Conservation (phyloP, 441 rosid genomes). For the Flueggea neowawraea region DNA sequence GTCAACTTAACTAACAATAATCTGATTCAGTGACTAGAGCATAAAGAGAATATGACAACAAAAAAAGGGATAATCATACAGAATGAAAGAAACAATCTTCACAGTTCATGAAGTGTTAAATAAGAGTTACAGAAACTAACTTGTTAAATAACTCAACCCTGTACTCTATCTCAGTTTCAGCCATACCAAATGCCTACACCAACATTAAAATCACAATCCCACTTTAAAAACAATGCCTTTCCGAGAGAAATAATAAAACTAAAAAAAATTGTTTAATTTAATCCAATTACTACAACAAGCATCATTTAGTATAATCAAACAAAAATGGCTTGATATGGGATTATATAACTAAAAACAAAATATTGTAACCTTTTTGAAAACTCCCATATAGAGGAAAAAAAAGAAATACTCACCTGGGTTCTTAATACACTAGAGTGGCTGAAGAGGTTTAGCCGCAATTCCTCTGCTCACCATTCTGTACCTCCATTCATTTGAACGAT, state of each 20-base stretch:
- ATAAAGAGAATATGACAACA: not conserved
- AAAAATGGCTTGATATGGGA: not conserved
- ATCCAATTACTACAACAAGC: not conserved
- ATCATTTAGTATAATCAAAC: not conserved
- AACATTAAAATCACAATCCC: slow-evolving; percentile 9
- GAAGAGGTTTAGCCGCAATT: too few relatives aligned
- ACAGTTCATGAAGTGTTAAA: not conserved
- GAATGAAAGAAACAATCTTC: not conserved
- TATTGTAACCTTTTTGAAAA: not conserved
- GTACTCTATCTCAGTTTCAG: slow-evolving; percentile 93
- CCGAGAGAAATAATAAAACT: not conserved
- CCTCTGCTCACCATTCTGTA: too few relatives aligned
- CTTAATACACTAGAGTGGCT: too few relatives aligned
- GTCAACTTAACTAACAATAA: too few relatives aligned
- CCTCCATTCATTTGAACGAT: too few relatives aligned
- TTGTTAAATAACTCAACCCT: slow-evolving; percentile 92
- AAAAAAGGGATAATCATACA: not conserved
- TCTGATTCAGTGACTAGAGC: not conserved
- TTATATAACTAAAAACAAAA: not conserved
- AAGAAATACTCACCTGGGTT: slow-evolving; percentile 37
- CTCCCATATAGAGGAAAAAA: not conserved
- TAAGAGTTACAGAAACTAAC: slow-evolving; percentile 25
- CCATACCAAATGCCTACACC: slow-evolving; percentile 86
- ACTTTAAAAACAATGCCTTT: not conserved
- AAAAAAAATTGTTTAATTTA: not conserved